Evolutionary conservation across 1,284 basidiomycete species (phyloP), one percentile per base, ranked within the genome.

Genomic region (Tylopilus orsonianus): DNA sequence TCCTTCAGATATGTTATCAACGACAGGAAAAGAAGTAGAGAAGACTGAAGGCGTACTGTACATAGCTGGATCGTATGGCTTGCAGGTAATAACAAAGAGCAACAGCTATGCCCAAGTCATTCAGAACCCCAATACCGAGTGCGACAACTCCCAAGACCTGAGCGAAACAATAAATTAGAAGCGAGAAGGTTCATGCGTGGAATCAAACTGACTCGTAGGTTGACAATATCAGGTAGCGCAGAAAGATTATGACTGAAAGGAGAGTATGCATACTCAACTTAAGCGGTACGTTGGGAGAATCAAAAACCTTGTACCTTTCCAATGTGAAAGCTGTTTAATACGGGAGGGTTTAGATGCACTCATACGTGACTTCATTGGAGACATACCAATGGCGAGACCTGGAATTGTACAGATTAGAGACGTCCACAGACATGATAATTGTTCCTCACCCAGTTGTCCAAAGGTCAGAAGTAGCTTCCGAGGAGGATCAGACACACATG

Each of bases 1-100:
- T 75, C 36, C 83, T 86, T 55, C 6, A 22, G 1, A 24, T 35
- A 14, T 18, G 10, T 1, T 9, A 32, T 62, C 24, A 41, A 35
- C 3, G 39, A 18, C 5, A 0, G 9, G n/a, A 3, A 27, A 19
- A 20, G 33, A 19, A 20, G 12, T 18, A 20, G 2, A 32, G 16
- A 14, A 19, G 37, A 29, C 48, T 10, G 23, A 6, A 32, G 24
- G 50, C 49, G 6, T 29, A 64, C 71, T 46, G 49, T 16, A 47
- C 6, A 73, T 76, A 73, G 63, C 24, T 66, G 53, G 53, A 71
- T 68, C 76, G 71, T 52, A 83, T 70, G 41, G 59, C 68, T 42
- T 74, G 73, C 50, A 83, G 66, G 65, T 77, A 82, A 55, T 64
- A 80, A 49, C 74, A 79, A 19, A 83, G 70, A 2, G 78, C 61